phyloP scores from a whole-genome alignment of 306 rosid genomes.

The Prunus kanzakura region DNA sequence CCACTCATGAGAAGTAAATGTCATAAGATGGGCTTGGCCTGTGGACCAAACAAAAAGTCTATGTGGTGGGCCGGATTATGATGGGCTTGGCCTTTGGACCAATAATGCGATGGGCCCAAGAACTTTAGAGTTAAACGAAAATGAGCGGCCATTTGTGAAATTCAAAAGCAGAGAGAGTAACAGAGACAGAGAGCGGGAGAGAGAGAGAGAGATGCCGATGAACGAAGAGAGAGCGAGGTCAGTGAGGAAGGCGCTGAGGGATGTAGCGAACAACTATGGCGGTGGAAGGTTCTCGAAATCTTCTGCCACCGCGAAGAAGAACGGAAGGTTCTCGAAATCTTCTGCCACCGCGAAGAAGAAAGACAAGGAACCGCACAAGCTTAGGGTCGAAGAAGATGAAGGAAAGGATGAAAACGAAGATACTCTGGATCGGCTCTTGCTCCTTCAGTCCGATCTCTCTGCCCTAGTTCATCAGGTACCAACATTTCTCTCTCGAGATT shows the following conservation, averaged over 20 bases:
- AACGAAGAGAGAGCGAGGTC: constrained; percentile 36
- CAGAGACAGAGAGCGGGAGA: neutral
- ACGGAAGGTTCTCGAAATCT: constrained; percentile 23
- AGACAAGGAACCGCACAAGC: neutral
- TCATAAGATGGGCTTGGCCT: neutral
- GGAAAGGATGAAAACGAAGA: constrained; percentile 23
- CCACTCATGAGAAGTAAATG: no score
- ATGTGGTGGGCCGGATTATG: neutral
- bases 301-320: constrained; percentile 19
- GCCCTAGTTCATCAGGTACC: constrained; percentile 57
- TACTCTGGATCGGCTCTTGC: constrained; percentile 48
- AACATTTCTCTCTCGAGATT: neutral
- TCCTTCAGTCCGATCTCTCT: constrained; percentile 63
- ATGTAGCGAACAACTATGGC: constrained; percentile 37
- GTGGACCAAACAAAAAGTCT: neutral
- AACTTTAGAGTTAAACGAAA: neutral
- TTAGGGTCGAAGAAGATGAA: constrained; percentile 11
- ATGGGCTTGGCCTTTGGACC: neutral
- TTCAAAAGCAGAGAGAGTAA: constrained; percentile 16
- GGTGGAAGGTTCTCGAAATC: constrained; percentile 24
- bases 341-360: constrained; percentile 20
- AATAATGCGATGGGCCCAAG: neutral
- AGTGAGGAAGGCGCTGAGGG: constrained; percentile 39
- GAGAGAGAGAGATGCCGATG: constrained; percentile 22
- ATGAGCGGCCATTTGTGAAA: constrained; percentile 18